These are phyloP conservation scores for Populus hybrid DNA, from an alignment of 441 rosid species.

Conservation along the genomic window DNA sequence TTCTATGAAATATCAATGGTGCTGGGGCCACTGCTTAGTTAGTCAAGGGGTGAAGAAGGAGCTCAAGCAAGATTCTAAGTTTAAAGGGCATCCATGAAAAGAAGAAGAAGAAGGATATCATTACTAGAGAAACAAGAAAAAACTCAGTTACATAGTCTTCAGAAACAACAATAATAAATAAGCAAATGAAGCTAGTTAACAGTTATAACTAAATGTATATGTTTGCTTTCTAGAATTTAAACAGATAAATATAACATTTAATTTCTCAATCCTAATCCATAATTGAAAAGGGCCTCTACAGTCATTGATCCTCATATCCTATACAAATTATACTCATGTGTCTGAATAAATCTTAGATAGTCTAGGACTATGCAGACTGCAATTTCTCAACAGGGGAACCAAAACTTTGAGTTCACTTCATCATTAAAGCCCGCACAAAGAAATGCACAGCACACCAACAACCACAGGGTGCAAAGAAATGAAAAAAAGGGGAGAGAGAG, in stretches of 20 bases:
- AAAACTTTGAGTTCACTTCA: background rate
- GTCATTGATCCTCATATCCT: background rate
- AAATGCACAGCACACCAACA: background rate
- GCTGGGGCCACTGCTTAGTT: too few species aligned
- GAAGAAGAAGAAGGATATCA: background rate
- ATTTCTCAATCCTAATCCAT: background rate
- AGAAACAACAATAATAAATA: too few species aligned
- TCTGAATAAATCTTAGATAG: background rate
- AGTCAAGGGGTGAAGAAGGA: too few species aligned
- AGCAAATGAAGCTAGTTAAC: background rate
- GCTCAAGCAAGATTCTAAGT: too few species aligned
- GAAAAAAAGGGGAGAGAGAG: background rate
- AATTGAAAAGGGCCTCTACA: background rate
- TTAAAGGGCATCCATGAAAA: too few species aligned
- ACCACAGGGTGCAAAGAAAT: background rate
- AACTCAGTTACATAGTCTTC: too few species aligned
- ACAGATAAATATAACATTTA: background rate
- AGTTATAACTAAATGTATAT: background rate
- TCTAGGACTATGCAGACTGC: background rate
- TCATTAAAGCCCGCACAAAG: background rate
- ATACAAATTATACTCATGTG: background rate
- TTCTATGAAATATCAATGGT: too few species aligned
- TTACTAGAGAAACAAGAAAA: background rate
- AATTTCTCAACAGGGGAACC: background rate
- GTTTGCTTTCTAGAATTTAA: too few species aligned